These are phyloP conservation scores for Diaporthe ampelina DNA, from an alignment of 2,329 filamentous ascomycete genomes.

Conservation along the genomic window DNA sequence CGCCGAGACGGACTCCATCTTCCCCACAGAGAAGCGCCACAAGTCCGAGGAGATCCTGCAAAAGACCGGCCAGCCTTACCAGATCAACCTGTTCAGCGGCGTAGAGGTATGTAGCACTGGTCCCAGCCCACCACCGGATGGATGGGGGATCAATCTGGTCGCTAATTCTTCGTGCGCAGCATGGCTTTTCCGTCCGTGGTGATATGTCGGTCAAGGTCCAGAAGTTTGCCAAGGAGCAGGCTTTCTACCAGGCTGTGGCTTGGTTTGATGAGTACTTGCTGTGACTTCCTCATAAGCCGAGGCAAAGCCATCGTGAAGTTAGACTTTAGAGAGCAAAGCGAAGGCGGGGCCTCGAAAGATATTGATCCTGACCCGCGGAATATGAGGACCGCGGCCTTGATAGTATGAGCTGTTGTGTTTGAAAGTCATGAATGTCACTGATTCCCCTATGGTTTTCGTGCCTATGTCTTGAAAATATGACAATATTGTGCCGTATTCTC, in stretches of 20 bases:
- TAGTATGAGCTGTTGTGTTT: background rate
- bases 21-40: conserved; percentile 74
- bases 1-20: conserved; percentile 75
- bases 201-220: conserved; percentile 70
- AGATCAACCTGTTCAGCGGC: conserved; percentile 82
- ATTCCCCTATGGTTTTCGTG: background rate
- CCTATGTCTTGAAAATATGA: background rate
- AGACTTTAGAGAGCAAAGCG: no score
- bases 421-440: background rate
- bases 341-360: no score
- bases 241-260: conserved; percentile 80
- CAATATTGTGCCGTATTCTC: no score
- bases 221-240: conserved; percentile 84
- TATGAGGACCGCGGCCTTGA: background rate
- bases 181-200: conserved; percentile 81
- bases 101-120: background rate
- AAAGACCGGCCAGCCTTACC: conserved; percentile 73
- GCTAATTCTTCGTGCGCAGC: conserved; percentile 61
- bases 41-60: conserved; percentile 74
- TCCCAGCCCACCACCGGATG: background rate
- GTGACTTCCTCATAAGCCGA: conserved; percentile 40
- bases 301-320: no score
- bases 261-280: conserved; percentile 80
- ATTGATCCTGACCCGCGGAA: no score
- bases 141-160: background rate